Conservation (phyloP, 805 yeast species). For the Candida anglica region DNA sequence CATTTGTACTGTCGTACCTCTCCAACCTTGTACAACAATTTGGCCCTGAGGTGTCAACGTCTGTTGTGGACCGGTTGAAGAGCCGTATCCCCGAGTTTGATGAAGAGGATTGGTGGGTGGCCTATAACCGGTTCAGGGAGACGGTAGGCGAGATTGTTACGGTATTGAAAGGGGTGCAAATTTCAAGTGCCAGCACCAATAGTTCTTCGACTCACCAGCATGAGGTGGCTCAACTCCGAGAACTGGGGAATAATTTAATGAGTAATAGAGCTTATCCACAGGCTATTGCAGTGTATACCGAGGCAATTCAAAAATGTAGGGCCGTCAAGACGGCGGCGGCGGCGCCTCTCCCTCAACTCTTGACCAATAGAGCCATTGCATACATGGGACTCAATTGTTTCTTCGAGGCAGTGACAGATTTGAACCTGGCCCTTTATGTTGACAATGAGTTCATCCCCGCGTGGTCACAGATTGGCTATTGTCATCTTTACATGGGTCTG, state of each 20-base stretch:
- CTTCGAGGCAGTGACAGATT: conserved; percentile 34
- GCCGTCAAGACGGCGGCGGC: no score
- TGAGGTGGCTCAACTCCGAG: conserved; percentile 22
- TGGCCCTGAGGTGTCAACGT: no score
- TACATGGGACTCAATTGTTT: conserved; percentile 38
- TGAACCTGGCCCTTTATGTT: conserved; percentile 24
- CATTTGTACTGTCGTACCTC: no score
- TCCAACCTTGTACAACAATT: no score
- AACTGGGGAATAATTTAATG: conserved; percentile 39
- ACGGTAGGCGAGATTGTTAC: no score
- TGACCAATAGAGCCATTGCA: conserved; percentile 38
- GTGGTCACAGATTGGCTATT: conserved; percentile 42
- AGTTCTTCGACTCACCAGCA: no score
- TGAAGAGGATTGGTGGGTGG: no score
- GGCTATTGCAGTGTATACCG: conserved; percentile 35
- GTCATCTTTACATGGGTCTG: conserved; percentile 37
- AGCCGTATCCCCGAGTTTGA: no score
- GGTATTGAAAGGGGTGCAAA: no score
- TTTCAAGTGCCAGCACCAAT: no score
- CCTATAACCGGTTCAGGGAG: no score
- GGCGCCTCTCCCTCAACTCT: conserved; percentile 26
- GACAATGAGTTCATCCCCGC: conserved; percentile 37
- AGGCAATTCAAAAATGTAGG: conserved; percentile 22
- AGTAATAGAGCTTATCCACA: conserved; percentile 31
- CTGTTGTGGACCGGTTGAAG: no score